Conservation (phyloP, 495 filamentous ascomycete species). For the Terfezia claveryi region DNA sequence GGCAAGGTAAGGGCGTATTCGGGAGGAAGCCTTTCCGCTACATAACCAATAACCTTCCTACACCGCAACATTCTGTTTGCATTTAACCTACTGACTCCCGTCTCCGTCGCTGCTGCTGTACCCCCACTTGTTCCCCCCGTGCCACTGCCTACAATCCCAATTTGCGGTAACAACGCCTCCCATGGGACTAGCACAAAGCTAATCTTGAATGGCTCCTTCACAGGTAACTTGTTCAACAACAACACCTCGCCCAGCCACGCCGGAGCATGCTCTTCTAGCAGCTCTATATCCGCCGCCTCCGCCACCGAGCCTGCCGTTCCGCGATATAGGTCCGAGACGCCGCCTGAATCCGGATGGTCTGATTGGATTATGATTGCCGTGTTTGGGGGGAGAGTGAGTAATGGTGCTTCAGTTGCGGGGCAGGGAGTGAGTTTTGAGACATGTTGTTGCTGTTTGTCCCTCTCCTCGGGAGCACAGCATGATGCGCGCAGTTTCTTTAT, state of each 20-base stretch:
- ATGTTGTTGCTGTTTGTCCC: slow-evolving; percentile 1
- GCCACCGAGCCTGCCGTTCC: slow-evolving; percentile 63
- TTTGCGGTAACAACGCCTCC: slow-evolving; percentile 43
- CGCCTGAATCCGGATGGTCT: slow-evolving; percentile 66
- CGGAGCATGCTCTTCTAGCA: slow-evolving; percentile 68
- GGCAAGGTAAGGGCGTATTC: slow-evolving; percentile 3
- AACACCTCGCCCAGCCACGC: slow-evolving; percentile 87
- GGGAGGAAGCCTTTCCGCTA: slow-evolving; percentile 60
- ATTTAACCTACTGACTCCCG: slow-evolving; percentile 65
- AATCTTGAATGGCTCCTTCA: slow-evolving; percentile 85
- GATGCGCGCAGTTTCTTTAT: slow-evolving; percentile 55
- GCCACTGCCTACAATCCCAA: slow-evolving; percentile 35
- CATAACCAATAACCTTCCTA: slow-evolving; percentile 83
- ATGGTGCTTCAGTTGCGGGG: slow-evolving; percentile 61
- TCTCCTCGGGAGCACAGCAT: slow-evolving; percentile 42
- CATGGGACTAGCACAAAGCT: slow-evolving; percentile 77
- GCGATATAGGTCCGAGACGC: slow-evolving; percentile 76
- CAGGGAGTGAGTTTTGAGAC: slow-evolving; percentile 54
- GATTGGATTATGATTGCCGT: slow-evolving; percentile 89
- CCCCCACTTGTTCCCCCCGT: slow-evolving; percentile 23
- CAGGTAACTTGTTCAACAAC: slow-evolving; percentile 57
- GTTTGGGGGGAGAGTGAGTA: slow-evolving; percentile 50
- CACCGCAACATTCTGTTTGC: slow-evolving; percentile 91
- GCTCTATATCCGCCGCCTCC: slow-evolving; percentile 53
- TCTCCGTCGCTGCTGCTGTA: slow-evolving; percentile 14